Percentiles rank a stretch among this genome's conserved stretches.
Evolutionary conservation across 257 asterid genomes (phyloP).

Genomic region (Lithospermum erythrorhizon): DNA sequence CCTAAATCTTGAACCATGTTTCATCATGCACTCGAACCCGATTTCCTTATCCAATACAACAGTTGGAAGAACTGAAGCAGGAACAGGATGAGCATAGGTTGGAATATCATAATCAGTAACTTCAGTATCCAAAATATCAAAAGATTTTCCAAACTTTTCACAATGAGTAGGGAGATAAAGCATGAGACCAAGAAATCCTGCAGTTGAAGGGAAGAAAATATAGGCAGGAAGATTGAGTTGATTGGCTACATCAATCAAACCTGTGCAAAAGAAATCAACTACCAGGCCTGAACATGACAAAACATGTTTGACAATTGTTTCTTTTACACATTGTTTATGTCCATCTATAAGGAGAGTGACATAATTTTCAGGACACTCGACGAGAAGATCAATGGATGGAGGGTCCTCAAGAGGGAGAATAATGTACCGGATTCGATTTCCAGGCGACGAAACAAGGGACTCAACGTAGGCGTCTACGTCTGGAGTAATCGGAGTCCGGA

Average conservation of each 20-base stretch:
- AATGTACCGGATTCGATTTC: constrained; percentile 1
- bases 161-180: constrained; percentile 1
- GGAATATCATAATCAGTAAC: background rate
- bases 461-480: constrained; percentile 8
- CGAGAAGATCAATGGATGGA: constrained; percentile 3
- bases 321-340: constrained; percentile 7
- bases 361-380: constrained; percentile 1
- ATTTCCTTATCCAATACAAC: background rate
- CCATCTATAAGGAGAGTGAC: constrained; percentile 7
- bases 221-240: constrained; percentile 12
- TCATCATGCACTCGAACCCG: constrained; percentile 1
- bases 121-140: background rate
- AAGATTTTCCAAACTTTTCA: background rate
- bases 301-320: constrained; percentile 7
- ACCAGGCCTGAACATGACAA: constrained; percentile 4
- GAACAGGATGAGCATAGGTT: constrained; percentile 12
- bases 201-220: constrained; percentile 12
- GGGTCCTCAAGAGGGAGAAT: constrained; percentile 12
- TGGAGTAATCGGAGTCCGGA: constrained; percentile 11
- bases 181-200: constrained; percentile 15
- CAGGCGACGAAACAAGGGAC: background rate
- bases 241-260: constrained; percentile 11
- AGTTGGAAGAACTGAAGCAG: constrained; percentile 20
- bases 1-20: background rate
- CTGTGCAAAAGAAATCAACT: constrained; percentile 15